Evolutionary conservation across 768 basidiomycete species (phyloP), one percentile per base, ranked within the genome.

Genomic region (Antrodiella citrinella): DNA sequence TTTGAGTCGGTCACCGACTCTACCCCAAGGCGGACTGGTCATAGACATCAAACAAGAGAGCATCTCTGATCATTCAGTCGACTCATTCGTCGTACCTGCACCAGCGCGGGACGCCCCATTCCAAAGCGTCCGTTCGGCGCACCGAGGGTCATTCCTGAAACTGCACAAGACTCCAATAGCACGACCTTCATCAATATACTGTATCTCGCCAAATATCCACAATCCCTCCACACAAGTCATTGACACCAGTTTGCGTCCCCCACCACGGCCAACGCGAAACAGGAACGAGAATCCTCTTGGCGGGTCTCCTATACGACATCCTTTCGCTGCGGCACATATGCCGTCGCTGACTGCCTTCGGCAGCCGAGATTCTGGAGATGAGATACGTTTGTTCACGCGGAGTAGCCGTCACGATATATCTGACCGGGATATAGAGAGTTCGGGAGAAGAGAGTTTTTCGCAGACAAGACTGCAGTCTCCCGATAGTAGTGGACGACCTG

Each of bases 321-420:
- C 47, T 4, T 26, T 48, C 20, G n/a, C n/a, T n/a, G n/a, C n/a
- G n/a, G 26, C 30, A 10, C 23, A 26, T 4, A 54, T 51, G 23
- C 59, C 54, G n/a, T 60, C 56, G 13, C 42, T 60, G 26, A 52
- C 59, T 19, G 53, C 59, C 2, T 52, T 59, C 19, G 58, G 56
- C 0, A 48, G 50, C 12, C 49, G 54, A 24, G 44, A 39, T 15
- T 50, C 48, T 10, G 7, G 30, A 15, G 30, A 35, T 15, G 30
- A 35, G 7, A 15, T 15, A 7, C 30, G 30, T 7, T 7, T 35
- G 30, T 35, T 35, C 30, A 15, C 15, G 7, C 30, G 30, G 7
- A 7, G 7, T 7, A 35, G 30, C 15, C 30, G n/a, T n/a, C n/a
- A n/a, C n/a, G n/a, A n/a, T n/a, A n/a, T n/a, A n/a, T n/a, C n/a